These are phyloP conservation scores for Aspergillus biplanus DNA, from an alignment of 495 filamentous ascomycete species.

Conservation along the genomic window DNA sequence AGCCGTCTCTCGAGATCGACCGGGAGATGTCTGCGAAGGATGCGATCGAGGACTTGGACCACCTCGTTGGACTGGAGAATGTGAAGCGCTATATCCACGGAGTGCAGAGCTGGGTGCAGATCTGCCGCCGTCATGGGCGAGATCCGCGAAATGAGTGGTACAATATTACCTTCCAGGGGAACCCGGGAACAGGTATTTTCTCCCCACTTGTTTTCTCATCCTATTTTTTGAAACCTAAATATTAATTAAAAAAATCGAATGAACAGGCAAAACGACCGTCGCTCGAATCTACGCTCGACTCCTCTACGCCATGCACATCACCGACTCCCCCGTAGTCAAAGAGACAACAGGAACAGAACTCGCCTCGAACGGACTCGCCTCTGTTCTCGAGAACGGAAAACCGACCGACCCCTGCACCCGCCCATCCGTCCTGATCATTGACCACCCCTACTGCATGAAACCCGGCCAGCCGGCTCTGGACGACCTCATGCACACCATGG, in stretches of 20 bases:
- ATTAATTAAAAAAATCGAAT: not conserved
- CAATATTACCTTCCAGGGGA: slow-evolving; percentile 25
- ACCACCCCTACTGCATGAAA: slow-evolving; percentile 58
- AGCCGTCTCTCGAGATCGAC: not conserved
- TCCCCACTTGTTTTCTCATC: not conserved
- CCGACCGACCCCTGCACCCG: slow-evolving; percentile 24
- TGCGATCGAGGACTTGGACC: slow-evolving; percentile 17
- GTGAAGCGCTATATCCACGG: slow-evolving; percentile 26
- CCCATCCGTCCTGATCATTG: slow-evolving; percentile 58
- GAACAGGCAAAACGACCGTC: slow-evolving; percentile 23
- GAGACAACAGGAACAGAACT: slow-evolving; percentile 45
- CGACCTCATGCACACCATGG: slow-evolving; percentile 18
- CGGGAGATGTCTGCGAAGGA: slow-evolving; percentile 18
- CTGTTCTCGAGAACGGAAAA: slow-evolving; percentile 30
- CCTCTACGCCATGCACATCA: slow-evolving; percentile 23
- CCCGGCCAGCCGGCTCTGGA: slow-evolving; percentile 21
- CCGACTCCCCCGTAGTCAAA: slow-evolving; percentile 13
- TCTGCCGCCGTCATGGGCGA: slow-evolving; percentile 28
- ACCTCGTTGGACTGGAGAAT: slow-evolving; percentile 23
- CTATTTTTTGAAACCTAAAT: not conserved
- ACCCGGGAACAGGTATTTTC: slow-evolving; percentile 24
- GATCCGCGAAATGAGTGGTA: slow-evolving; percentile 29
- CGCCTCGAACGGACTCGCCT: slow-evolving; percentile 56
- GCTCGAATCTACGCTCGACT: slow-evolving; percentile 28
- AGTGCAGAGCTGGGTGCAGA: slow-evolving; percentile 28